Conservation (phyloP, 495 filamentous ascomycete species). For the Penicillium longicatenatum region DNA sequence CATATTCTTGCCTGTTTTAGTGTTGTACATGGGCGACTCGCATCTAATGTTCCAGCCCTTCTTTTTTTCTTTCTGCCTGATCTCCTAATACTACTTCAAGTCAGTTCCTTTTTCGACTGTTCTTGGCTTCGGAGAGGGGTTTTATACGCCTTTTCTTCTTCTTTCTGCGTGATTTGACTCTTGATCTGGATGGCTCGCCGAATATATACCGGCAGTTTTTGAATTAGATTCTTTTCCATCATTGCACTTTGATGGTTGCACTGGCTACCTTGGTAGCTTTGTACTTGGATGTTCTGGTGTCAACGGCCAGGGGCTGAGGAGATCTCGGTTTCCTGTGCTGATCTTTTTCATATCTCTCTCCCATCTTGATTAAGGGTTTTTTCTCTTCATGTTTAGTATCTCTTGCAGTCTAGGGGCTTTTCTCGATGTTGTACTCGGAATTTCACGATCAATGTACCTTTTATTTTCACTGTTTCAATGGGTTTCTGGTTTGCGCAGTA, state of each 20-base stretch:
- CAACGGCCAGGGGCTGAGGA: neutral
- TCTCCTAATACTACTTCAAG: constrained; percentile 4
- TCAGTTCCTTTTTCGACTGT: neutral
- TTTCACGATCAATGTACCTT: constrained; percentile 28
- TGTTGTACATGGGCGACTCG: constrained; percentile 45
- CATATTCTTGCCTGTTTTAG: constrained; percentile 43
- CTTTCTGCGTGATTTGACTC: constrained; percentile 1
- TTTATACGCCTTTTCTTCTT: constrained; percentile 3
- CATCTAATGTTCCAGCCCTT: constrained; percentile 39
- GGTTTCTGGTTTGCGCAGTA: neutral
- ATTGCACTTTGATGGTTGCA: neutral
- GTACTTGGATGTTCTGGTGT: neutral
- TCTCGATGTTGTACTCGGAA: constrained; percentile 21
- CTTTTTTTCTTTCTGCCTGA: constrained; percentile 8
- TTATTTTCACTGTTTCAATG: constrained; percentile 12
- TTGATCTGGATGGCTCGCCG: neutral
- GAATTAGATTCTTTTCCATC: neutral
- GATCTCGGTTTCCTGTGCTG: neutral
- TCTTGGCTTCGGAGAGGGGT: constrained; percentile 4
- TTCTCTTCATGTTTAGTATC: constrained; percentile 16
- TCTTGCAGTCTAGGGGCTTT: constrained; percentile 14
- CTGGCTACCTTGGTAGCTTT: neutral
- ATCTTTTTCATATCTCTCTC: neutral
- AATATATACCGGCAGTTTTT: neutral
- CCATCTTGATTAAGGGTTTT: constrained; percentile 9